Percentiles rank a stretch among this genome's conserved stretches.
These are phyloP conservation scores for Flagelloscypha sp. DNA, from an alignment of 768 basidiomycete genomes.

Conservation along the genomic window DNA sequence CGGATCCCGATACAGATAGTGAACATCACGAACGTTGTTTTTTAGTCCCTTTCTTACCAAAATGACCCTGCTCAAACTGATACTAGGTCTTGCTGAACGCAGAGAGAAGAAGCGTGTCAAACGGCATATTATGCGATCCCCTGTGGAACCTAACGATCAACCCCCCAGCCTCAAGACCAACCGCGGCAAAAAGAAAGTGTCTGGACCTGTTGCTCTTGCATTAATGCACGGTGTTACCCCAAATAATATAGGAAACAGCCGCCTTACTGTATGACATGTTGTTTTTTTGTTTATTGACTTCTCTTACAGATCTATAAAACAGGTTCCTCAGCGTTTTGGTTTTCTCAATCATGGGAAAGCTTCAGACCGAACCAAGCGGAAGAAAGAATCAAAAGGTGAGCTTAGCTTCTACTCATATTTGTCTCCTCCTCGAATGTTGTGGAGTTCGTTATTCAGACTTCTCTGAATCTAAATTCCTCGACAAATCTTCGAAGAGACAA, in stretches of 20 bases:
- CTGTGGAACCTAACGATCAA: constrained; percentile 1
- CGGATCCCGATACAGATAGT: too few species aligned
- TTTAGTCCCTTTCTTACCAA: not conserved
- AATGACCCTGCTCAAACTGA: too few species aligned
- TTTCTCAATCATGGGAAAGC: constrained; percentile 63
- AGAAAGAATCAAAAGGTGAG: constrained; percentile 13
- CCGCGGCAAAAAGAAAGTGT: constrained; percentile 15
- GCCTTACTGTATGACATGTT: constrained; percentile 44
- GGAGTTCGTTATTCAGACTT: constrained; percentile 21
- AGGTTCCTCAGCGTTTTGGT: constrained; percentile 37
- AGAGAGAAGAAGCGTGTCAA: constrained; percentile 56
- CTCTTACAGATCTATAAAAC: constrained; percentile 1
- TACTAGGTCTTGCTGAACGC: constrained; percentile 60
- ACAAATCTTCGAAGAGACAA: constrained; percentile 14
- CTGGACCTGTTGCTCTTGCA: constrained; percentile 41
- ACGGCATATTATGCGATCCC: constrained; percentile 41
- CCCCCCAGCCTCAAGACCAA: constrained; percentile 9
- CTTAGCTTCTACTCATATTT: not conserved
- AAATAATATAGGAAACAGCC: constrained; percentile 50
- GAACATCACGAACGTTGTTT: too few species aligned
- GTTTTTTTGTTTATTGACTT: not conserved
- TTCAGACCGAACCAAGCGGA: constrained; percentile 32
- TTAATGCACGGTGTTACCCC: constrained; percentile 64
- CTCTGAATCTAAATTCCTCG: constrained; percentile 41
- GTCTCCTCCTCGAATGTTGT: constrained; percentile 2